Conservation (phyloP, 495 filamentous ascomycete species). For the Beverwykella pulmonaria region DNA sequence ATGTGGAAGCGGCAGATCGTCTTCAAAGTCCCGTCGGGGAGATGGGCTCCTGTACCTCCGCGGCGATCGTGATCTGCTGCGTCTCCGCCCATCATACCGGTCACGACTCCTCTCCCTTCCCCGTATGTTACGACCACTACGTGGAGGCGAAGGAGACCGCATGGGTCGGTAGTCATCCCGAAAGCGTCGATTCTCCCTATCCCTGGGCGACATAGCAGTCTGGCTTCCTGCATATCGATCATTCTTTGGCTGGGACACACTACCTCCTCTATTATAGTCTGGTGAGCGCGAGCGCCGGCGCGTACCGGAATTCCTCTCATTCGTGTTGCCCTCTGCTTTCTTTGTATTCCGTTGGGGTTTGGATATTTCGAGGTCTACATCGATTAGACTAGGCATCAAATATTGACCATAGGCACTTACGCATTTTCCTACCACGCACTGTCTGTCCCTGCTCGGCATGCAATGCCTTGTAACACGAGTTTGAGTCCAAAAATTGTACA, state of each 20-base stretch:
- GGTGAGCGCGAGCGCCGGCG: conserved; percentile 70
- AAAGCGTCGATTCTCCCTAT: conserved; percentile 36
- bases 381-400: conserved; percentile 17
- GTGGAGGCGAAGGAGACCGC: conserved; percentile 64
- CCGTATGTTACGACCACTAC: conserved; percentile 21
- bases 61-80: conserved; percentile 56
- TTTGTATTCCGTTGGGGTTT: conserved; percentile 81
- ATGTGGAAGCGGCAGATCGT: conserved; percentile 69
- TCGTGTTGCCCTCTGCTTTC: conserved; percentile 42
- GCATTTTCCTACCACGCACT: conserved; percentile 83
- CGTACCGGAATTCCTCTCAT: conserved; percentile 47
- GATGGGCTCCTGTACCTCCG: conserved; percentile 69
- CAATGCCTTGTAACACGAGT: conserved; percentile 72
- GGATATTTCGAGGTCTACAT: conserved; percentile 86
- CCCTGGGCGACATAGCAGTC: conserved; percentile 34
- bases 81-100: conserved; percentile 55
- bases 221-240: conserved; percentile 43
- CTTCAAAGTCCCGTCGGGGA: conserved; percentile 63
- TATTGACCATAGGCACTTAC: conserved; percentile 59
- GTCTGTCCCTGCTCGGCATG: conserved; percentile 74
- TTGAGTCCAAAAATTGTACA: conserved; percentile 83
- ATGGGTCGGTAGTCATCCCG: conserved; percentile 65
- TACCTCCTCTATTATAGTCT: conserved; percentile 60
- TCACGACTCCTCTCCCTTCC: conserved; percentile 41
- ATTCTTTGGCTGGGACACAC: conserved; percentile 12